These are phyloP conservation scores for Linderniella brevidens DNA, from an alignment of 257 asterid species.

Conservation along the genomic window DNA sequence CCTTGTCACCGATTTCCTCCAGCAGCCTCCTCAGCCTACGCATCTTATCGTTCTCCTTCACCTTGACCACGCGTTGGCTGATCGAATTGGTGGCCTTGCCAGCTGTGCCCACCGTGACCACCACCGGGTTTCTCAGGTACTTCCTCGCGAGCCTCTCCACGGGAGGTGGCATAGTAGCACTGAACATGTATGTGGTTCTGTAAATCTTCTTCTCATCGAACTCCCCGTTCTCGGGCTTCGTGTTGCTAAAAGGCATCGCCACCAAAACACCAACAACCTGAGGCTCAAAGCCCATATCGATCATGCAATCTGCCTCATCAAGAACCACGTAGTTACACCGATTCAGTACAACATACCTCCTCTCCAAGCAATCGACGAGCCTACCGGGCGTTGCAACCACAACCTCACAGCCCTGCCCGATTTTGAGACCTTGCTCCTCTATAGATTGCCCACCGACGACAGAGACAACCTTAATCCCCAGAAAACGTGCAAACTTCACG, in stretches of 20 bases:
- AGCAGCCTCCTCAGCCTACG: slow-evolving; percentile 25
- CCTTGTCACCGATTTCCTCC: slow-evolving; percentile 36
- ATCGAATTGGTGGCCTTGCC: slow-evolving; percentile 43
- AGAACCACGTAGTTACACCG: slow-evolving; percentile 83
- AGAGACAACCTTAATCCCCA: slow-evolving; percentile 40
- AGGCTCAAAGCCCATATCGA: slow-evolving; percentile 83
- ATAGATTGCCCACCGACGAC: slow-evolving; percentile 45
- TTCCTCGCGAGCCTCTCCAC: slow-evolving; percentile 45
- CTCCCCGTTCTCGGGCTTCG: slow-evolving; percentile 43
- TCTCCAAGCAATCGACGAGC: slow-evolving; percentile 39
- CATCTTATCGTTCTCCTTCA: slow-evolving; percentile 38
- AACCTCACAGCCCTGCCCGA: slow-evolving; percentile 42
- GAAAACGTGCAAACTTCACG: slow-evolving; percentile 26
- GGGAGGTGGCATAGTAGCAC: slow-evolving; percentile 50
- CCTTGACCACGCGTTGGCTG: slow-evolving; percentile 33
- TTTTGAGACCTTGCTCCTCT: slow-evolving; percentile 35
- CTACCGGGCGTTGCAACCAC: slow-evolving; percentile 50
- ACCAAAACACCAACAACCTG: slow-evolving; percentile 42
- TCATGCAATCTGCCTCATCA: slow-evolving; percentile 97
- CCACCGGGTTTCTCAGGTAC: slow-evolving; percentile 29
- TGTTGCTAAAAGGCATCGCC: slow-evolving; percentile 50
- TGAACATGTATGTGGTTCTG: slow-evolving; percentile 29
- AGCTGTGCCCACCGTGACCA: slow-evolving; percentile 25
- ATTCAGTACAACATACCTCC: slow-evolving; percentile 48
- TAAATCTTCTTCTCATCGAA: too few relatives aligned